Evolutionary conservation across 2,329 filamentous ascomycete genomes (phyloP), one percentile per base, ranked within the genome.

Genomic region (Apiospora pterosperma): DNA sequence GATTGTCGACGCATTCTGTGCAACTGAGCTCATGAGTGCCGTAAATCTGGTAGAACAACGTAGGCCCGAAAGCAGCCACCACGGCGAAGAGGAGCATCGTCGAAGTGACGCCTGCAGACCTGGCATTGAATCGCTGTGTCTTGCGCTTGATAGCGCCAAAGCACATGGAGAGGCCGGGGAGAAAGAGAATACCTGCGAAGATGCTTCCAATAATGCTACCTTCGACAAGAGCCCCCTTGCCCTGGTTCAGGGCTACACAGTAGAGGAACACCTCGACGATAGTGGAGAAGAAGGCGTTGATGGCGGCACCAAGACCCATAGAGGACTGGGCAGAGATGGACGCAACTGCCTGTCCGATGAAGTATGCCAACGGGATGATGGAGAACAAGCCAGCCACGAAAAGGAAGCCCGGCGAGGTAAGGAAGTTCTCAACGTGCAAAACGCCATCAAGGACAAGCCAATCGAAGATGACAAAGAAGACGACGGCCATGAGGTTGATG

Each of bases 321-420:
- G 95, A 97, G 1, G 95, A 98, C 76, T 99, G 96, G 1, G 96
- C 96, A 11, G 96, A 99, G 71, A 99, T 99, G 62, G 96, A 99
- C 2, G 96, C 96, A 58, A 99, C 96, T 41, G 96, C 96, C 79
- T 99, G 96, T 1, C 96, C 96, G 70, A 99, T 99, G 76, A 99
- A 99, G 79, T 99, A 99, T 16, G 96, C 96, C 63, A 99, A 80
- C 3, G 96, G 96, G 60, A 99, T 97, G 76, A 99, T 96, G 55
- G 96, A 98, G 65, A 97, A 82, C 16, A 99, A 79, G 4, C 91
- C 92, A 4, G 94, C 86, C 0, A 89, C 84, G 76, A 99, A 99
- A 61, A 98, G 85, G 70, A 98, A 90, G 10, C 92, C 93, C 0
- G 93, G 89, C 31, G 92, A 89, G 0, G 95, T 97, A 69, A 97